Base-by-base conservation (phyloP, 2,329 filamentous ascomycete species). In the Tolypocladium inflatum region DNA sequence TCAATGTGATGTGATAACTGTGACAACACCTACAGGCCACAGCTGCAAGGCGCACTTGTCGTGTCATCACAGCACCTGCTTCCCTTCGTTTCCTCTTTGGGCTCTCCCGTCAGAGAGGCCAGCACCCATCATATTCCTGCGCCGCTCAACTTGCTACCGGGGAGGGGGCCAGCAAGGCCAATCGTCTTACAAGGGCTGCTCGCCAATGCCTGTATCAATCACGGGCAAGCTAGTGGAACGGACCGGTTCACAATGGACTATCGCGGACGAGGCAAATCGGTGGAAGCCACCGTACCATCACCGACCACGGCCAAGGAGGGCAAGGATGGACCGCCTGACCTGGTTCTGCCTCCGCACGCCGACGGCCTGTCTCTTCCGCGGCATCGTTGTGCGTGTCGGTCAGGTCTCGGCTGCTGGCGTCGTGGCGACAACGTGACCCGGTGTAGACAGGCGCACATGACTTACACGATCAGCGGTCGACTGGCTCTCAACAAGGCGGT, bases 181-280 rank as follows among this genome's bases (percentile, higher is more conserved):
- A 68, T 66, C 59, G 61, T 52, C 54, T 55, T 35, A 53, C 58
- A 64, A 62, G 57, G 59, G 57, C 43, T 23, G 41, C 45, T 58
- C 41, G 51, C 58, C 57, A 57, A 57, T 48, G 41, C 60, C 58
- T 57, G 55, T 58, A 54, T 53, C 55, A 56, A 35, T 50, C 19
- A 55, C 57, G 60, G 65, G 54, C 56, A 58, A 62, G 58, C 64
- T 63, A 65, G 59, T 67, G 67, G 67, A 57, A 68, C 66, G 66
- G 67, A 62, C 67, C 65, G 66, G 64, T 58, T 63, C 57, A 55
- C 13, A 30, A 26, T 19, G 10, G 48, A 51, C 48, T 17, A 10
- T 52, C 19, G 11, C 48, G 48, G 48, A 37, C 48, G 19, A 52
- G 33, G 19, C 48, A 52, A 37, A 52, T 21, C 48, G 48, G 11